A percentile compares a stretch with the other conserved stretches of the same genome.
phyloP scores from a whole-genome alignment of 179 eudicot species.

The Drosera spatulata region DNA sequence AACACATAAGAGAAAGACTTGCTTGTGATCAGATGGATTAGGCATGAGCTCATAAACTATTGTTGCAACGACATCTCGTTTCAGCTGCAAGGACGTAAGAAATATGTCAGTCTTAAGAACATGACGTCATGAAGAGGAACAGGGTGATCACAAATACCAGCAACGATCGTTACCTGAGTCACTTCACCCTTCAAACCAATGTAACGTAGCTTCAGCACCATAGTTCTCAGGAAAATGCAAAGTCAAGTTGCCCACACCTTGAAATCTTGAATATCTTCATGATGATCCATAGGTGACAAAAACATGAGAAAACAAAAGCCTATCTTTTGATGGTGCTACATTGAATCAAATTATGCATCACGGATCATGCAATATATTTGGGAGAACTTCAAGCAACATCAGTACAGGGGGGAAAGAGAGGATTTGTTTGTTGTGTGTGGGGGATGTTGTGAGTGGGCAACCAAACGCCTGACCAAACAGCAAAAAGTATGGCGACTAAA shows the following conservation, averaged over 20 bases:
- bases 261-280: slow-evolving; percentile 83
- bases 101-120: neutral
- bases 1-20: slow-evolving; percentile 22
- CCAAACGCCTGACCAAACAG: too few relatives aligned
- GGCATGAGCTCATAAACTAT: slow-evolving; percentile 92
- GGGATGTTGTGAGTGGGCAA: too few relatives aligned
- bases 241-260: slow-evolving; percentile 86
- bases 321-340: too few relatives aligned
- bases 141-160: neutral
- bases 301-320: neutral
- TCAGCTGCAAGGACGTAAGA: slow-evolving; percentile 40
- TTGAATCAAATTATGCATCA: too few relatives aligned
- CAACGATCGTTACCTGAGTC: slow-evolving; percentile 55
- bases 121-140: neutral
- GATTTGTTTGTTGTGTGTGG: too few relatives aligned
- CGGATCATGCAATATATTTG: too few relatives aligned
- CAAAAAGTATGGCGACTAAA: too few relatives aligned
- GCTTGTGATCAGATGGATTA: slow-evolving; percentile 99
- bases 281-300: slow-evolving; percentile 2
- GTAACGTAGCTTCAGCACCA: slow-evolving; percentile 82
- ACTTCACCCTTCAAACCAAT: slow-evolving; percentile 98
- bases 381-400: too few relatives aligned
- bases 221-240: slow-evolving; percentile 89
- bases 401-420: too few relatives aligned
- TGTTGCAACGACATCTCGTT: slow-evolving; percentile 91